Base-by-base conservation (phyloP, 2,329 filamentous ascomycete species). In the Reticulascus tulasneorum region DNA sequence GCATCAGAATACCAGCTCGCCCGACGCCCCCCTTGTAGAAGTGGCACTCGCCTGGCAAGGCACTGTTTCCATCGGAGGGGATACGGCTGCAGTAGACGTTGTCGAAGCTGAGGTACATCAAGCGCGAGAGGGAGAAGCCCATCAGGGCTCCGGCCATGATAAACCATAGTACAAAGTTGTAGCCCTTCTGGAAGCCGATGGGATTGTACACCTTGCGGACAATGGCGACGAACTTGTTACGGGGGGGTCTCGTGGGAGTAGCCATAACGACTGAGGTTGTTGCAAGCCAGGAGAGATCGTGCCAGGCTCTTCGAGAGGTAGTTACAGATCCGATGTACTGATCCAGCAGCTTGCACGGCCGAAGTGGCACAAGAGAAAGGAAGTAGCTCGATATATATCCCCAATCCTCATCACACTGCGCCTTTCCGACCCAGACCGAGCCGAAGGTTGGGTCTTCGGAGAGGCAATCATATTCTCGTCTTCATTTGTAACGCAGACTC, bases 101-200 rank as follows among this genome's bases (percentile, higher is more conserved):
- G 31, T 63, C 55, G 22, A 47, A 63, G 52, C 71, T 53, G 36
- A 80, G 55, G 47, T 70, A 77, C 25, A 52, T 52, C 2, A 76
- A 47, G 7, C 71, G 68, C 3, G 67, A 59, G 12, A 78, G 58
- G 5, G 56, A 49, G 49, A 80, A 77, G 11, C 60, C 64, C 11
- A 71, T 38, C 6, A 76, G 50, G 2, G 59, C 58, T 4, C 69
- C 69, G 24, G 51, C 56, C 33, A 73, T 67, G 31, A 76, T 54
- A 42, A 69, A 55, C 53, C 67, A 81, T 3, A 81, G 59, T 23
- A 60, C 45, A 45, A 80, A 77, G 52, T 77, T 80, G 61, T 78
- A 79, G 23, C 62, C 63, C 47, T 72, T 73, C 3, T 58, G 53
- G 58, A 82, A 82, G 31, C 77, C 77, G 18, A 79, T 39, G 4